Evolutionary conservation across 768 basidiomycete genomes (phyloP).

Genomic region (Mrakia frigida): DNA sequence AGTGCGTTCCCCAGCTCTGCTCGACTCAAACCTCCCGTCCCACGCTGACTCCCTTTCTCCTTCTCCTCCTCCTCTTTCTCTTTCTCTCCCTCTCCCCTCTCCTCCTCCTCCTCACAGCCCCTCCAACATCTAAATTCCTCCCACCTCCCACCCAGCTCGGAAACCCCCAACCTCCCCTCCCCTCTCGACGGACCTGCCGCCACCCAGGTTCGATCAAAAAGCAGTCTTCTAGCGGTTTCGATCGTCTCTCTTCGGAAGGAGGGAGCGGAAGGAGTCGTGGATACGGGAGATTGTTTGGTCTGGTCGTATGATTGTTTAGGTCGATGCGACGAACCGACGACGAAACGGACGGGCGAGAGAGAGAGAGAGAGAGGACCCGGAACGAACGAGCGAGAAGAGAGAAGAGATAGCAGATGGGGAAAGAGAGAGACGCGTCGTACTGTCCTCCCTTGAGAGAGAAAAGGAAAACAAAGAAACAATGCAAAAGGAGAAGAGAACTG

Average conservation of each 20-base stretch:
- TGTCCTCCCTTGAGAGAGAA: no score
- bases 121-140: slow-evolving; percentile 30
- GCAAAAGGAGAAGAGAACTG: background rate
- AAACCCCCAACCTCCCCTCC: background rate
- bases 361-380: background rate
- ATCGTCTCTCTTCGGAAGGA: background rate
- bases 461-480: background rate
- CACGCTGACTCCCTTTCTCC: background rate
- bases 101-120: slow-evolving; percentile 20
- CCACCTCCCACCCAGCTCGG: background rate
- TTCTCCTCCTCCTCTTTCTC: background rate
- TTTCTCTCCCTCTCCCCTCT: background rate
- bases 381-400: background rate
- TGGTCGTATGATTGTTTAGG: slow-evolving; percentile 21
- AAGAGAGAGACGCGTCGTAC: background rate
- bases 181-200: slow-evolving; percentile 18
- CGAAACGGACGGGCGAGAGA: background rate
- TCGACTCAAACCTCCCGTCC: background rate
- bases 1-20: slow-evolving; percentile 39
- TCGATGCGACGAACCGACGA: slow-evolving; percentile 1
- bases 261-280: no score
- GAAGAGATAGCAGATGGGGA: background rate
- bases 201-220: slow-evolving; percentile 18
- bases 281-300: slow-evolving; percentile 11
- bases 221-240: background rate